phyloP scores from a whole-genome alignment of 169 alveolate species.

The Eimeria brunetti region DNA sequence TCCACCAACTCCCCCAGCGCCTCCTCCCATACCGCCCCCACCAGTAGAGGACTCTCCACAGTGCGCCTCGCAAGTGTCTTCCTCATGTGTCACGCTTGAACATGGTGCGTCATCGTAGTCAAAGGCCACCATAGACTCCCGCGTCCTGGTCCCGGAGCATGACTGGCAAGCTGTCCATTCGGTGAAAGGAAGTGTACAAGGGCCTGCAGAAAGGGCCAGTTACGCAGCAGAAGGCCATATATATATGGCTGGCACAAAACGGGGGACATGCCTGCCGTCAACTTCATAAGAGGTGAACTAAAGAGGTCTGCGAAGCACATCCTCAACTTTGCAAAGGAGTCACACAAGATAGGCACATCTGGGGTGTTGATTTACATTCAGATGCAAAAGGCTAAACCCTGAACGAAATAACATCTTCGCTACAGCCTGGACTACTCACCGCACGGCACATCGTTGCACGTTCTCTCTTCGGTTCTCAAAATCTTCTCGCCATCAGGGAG shows the following conservation, averaged over 20 bases:
- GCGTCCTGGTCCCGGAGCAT: constrained; percentile 24
- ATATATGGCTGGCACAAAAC: not conserved
- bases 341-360: not conserved
- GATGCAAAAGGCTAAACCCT: not conserved
- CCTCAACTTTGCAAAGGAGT: not conserved
- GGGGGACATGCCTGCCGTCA: not conserved
- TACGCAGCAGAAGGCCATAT: not conserved
- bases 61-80: constrained; percentile 14
- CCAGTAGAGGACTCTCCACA: not conserved
- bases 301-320: not conserved
- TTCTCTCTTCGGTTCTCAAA: not conserved
- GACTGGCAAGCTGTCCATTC: constrained; percentile 55
- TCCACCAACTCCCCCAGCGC: not conserved
- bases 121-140: constrained; percentile 45
- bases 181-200: constrained; percentile 59
- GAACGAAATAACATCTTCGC: not conserved
- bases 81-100: constrained; percentile 4
- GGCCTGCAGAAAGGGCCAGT: constrained; percentile 28
- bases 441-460: constrained; percentile 63
- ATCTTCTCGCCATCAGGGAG: constrained; percentile 17
- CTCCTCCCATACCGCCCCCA: not conserved
- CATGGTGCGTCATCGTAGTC: constrained; percentile 50
- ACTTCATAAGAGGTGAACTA: not conserved
- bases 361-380: not conserved
- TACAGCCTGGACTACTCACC: constrained; percentile 23